Evolutionary conservation across 2,329 filamentous ascomycete species (phyloP).

Genomic region (Didymella exigua): DNA sequence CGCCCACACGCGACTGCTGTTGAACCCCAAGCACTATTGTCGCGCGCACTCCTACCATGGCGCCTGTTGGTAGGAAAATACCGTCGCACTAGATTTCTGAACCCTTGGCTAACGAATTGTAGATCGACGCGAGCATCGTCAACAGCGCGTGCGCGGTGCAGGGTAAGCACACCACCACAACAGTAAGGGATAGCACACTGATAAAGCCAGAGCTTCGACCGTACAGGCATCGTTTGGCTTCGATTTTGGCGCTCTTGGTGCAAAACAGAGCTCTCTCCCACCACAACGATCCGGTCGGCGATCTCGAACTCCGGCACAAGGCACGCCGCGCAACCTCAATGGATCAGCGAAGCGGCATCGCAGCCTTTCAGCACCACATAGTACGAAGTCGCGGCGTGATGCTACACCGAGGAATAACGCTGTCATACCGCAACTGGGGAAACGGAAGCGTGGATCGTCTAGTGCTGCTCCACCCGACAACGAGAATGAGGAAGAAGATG

Average conservation of each 20-base stretch:
- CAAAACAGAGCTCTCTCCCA: constrained; percentile 38
- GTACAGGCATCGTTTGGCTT: constrained; percentile 59
- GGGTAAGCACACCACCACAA: constrained; percentile 52
- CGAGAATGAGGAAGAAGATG: constrained; percentile 36
- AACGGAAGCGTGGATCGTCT: constrained; percentile 41
- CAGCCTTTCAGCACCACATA: constrained; percentile 39
- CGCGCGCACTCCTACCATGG: constrained; percentile 35
- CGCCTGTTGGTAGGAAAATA: constrained; percentile 36
- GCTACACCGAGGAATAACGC: constrained; percentile 24
- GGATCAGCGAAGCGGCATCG: constrained; percentile 35
- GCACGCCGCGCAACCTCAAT: constrained; percentile 25
- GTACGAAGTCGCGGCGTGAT: constrained; percentile 22
- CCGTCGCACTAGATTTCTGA: not conserved
- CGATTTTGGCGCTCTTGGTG: constrained; percentile 33
- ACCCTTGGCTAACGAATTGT: constrained; percentile 13
- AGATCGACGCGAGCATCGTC: constrained; percentile 61
- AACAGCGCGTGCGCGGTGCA: constrained; percentile 63
- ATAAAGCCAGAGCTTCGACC: constrained; percentile 52
- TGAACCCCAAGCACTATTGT: constrained; percentile 18
- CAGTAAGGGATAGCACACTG: constrained; percentile 17
- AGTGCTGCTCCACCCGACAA: constrained; percentile 18
- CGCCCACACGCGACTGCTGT: constrained; percentile 22
- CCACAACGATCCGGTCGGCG: constrained; percentile 28
- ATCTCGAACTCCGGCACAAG: constrained; percentile 37
- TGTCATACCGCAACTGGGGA: constrained; percentile 41